phyloP scores from a whole-genome alignment of 306 rosid genomes.

The Arachis hypogaea region DNA sequence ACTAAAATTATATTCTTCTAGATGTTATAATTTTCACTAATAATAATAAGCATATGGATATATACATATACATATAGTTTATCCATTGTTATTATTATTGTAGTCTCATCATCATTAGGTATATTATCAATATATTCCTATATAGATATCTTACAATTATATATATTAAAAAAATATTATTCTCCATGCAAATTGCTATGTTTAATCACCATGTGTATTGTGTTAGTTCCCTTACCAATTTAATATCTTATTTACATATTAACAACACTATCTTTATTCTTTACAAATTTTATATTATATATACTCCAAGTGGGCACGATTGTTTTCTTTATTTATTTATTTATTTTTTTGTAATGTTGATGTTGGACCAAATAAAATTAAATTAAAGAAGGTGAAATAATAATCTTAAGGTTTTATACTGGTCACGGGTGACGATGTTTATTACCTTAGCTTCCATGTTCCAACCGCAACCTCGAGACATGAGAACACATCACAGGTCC shows the following conservation, averaged over 20 bases:
- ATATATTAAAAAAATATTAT: background rate
- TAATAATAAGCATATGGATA: constrained; percentile 1
- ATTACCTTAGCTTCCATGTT: constrained; percentile 25
- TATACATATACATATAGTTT: background rate
- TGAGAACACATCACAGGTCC: constrained; percentile 40
- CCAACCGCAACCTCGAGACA: constrained; percentile 40
- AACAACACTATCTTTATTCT: background rate
- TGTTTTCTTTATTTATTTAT: too few species aligned
- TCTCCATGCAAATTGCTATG: background rate
- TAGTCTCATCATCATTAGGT: constrained; percentile 28
- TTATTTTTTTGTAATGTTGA: background rate
- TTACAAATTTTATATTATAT: too few species aligned
- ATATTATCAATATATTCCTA: constrained; percentile 19
- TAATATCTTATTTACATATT: background rate
- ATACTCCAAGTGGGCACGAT: constrained; percentile 8
- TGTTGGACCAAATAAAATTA: constrained; percentile 31
- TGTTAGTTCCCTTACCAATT: background rate
- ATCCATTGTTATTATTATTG: constrained; percentile 2
- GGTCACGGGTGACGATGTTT: constrained; percentile 41
- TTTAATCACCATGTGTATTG: background rate
- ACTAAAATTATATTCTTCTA: constrained; percentile 25
- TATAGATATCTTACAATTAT: background rate
- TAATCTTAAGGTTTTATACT: background rate
- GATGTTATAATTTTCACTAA: constrained; percentile 7
- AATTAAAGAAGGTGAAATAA: too few species aligned